A percentile compares a stretch with the other conserved stretches of the same genome.
Conservation (phyloP, 1,284 basidiomycete genomes). For the Ceratobasidium papillatum region DNA sequence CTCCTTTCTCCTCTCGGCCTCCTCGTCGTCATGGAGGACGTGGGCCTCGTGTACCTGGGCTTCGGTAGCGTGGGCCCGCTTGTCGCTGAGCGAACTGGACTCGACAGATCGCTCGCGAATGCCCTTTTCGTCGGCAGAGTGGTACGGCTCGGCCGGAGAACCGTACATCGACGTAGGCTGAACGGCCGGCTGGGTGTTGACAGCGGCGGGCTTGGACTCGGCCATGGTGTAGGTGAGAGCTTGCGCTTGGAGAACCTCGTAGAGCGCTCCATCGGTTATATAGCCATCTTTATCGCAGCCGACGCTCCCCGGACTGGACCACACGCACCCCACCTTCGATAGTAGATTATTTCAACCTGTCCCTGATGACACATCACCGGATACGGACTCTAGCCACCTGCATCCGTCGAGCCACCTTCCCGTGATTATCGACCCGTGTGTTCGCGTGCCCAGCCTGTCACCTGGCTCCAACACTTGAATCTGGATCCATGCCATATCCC, state of each 20-base stretch:
- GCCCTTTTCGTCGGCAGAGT: constrained; percentile 10
- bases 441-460: neutral
- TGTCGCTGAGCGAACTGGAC: constrained; percentile 20
- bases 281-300: constrained; percentile 21
- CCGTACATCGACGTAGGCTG: neutral
- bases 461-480: neutral
- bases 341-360: neutral
- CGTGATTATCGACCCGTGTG: constrained; percentile 11
- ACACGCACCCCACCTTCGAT: neutral
- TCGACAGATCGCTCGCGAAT: constrained; percentile 21
- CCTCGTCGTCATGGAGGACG: constrained; percentile 7
- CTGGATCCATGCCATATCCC: neutral
- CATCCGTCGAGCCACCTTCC: constrained; percentile 2
- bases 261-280: neutral
- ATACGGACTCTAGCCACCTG: neutral
- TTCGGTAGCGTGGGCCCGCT: neutral
- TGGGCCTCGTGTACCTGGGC: neutral
- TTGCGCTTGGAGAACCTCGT: neutral
- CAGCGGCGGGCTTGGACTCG: neutral
- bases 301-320: neutral
- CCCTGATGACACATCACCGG: neutral
- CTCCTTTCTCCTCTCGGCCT: constrained; percentile 11
- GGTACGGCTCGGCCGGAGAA: neutral
- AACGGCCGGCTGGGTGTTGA: neutral
- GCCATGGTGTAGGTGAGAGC: constrained; percentile 11